Conservation (phyloP, 2,329 filamentous ascomycete genomes). For the Venturia pyrina region DNA sequence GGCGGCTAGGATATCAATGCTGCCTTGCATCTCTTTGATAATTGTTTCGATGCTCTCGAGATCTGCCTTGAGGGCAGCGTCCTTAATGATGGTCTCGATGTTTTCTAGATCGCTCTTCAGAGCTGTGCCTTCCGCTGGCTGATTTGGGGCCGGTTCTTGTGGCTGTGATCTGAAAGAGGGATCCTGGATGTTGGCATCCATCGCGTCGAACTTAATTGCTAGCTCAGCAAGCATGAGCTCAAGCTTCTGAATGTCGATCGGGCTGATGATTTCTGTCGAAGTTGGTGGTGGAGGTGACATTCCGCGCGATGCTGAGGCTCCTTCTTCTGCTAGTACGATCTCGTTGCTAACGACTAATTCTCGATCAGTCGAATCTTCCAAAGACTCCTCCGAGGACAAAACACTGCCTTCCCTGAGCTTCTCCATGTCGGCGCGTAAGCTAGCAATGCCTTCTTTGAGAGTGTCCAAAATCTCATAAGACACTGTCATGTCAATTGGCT, state of each 20-base stretch:
- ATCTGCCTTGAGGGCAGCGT: conserved; percentile 43
- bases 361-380: conserved; percentile 26
- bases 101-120: conserved; percentile 44
- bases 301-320: conserved; percentile 30
- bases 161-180: conserved; percentile 32
- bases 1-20: conserved; percentile 43
- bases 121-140: conserved; percentile 30
- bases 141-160: conserved; percentile 15
- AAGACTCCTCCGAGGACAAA: background rate
- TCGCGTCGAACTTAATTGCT: conserved; percentile 70
- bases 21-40: conserved; percentile 48
- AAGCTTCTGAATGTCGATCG: conserved; percentile 73
- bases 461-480: conserved; percentile 86
- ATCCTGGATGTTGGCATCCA: conserved; percentile 46
- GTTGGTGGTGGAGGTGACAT: conserved; percentile 16
- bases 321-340: conserved; percentile 43
- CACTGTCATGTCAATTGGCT: conserved; percentile 70
- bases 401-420: conserved; percentile 52
- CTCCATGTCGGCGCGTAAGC: conserved; percentile 68
- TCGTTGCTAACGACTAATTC: conserved; percentile 47
- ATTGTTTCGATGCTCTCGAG: conserved; percentile 35
- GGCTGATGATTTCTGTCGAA: conserved; percentile 46
- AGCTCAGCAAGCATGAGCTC: conserved; percentile 76
- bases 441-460: conserved; percentile 69
- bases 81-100: conserved; percentile 31